phyloP scores from a whole-genome alignment of 192 early-diverging fungal genomes.

The Coemansia sp. region DNA sequence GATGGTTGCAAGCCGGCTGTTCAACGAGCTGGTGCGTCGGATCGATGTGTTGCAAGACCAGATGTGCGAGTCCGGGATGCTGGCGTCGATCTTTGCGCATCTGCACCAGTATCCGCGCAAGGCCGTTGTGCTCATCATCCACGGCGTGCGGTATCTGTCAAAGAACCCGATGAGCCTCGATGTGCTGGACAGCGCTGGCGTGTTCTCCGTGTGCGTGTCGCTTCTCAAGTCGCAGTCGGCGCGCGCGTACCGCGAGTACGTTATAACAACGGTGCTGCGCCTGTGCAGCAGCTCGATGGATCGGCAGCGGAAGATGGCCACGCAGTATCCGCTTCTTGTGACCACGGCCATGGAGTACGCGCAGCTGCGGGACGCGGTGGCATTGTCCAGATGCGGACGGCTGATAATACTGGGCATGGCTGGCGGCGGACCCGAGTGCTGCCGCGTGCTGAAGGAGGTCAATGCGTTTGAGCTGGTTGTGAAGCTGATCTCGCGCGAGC shows the following conservation, averaged over 20 bases:
- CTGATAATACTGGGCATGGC: constrained; percentile 46
- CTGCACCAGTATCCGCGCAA: constrained; percentile 46
- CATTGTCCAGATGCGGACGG: constrained; percentile 46
- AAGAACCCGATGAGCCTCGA: constrained; percentile 55
- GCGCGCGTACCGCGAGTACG: constrained; percentile 49
- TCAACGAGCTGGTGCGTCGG: constrained; percentile 47
- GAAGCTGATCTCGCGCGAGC: constrained; percentile 56
- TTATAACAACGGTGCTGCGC: constrained; percentile 51
- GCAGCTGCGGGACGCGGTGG: constrained; percentile 38
- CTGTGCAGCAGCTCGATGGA: constrained; percentile 49
- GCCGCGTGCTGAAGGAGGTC: constrained; percentile 52
- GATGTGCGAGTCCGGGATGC: constrained; percentile 47
- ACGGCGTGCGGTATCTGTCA: constrained; percentile 49
- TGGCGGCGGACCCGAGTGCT: constrained; percentile 44
- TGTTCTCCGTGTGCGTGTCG: constrained; percentile 40
- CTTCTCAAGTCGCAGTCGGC: constrained; percentile 33
- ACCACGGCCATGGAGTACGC: constrained; percentile 49
- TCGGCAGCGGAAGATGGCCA: constrained; percentile 45
- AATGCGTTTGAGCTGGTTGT: constrained; percentile 52
- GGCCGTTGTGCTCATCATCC: constrained; percentile 45
- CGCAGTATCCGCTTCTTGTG: constrained; percentile 35
- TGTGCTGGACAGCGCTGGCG: constrained; percentile 47
- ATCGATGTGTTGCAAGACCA: constrained; percentile 43
- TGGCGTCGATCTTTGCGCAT: constrained; percentile 31
- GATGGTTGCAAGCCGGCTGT: constrained; percentile 39